phyloP scores from a whole-genome alignment of 2,329 filamentous ascomycete species.

The Trichoderma brevicompactum region DNA sequence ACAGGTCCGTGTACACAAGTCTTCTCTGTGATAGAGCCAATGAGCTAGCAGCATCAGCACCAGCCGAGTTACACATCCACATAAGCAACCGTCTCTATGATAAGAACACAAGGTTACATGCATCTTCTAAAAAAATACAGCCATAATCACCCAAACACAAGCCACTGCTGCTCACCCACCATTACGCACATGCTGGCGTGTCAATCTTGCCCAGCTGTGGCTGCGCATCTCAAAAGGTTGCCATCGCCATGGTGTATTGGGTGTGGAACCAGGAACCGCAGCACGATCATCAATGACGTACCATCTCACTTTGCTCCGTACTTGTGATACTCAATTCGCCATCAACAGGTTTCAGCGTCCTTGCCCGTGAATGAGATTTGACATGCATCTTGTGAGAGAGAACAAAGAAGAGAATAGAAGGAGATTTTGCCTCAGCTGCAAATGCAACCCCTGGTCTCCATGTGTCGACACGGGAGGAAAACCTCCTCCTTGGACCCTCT shows the following conservation, averaged over 20 bases:
- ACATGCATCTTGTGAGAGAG: not conserved
- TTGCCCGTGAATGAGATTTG: too few relatives aligned
- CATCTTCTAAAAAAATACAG: not conserved
- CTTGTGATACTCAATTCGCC: too few relatives aligned
- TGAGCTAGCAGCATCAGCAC: too few relatives aligned
- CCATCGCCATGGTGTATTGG: constrained; percentile 11
- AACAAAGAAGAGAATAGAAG: not conserved
- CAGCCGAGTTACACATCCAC: too few relatives aligned
- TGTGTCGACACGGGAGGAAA: not conserved
- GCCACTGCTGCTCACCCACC: not conserved
- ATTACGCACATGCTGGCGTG: constrained; percentile 16
- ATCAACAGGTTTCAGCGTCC: too few relatives aligned
- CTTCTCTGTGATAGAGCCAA: too few relatives aligned
- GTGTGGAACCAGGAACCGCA: constrained; percentile 21
- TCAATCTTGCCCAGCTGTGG: constrained; percentile 10
- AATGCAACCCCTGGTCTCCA: not conserved
- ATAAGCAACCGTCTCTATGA: not conserved
- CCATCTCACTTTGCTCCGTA: not conserved
- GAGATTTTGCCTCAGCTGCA: not conserved
- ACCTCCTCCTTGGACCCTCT: not conserved
- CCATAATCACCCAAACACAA: not conserved
- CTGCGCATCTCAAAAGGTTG: constrained; percentile 22
- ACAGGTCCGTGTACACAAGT: too few relatives aligned
- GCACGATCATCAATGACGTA: constrained; percentile 19
- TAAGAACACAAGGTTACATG: not conserved